Base-by-base conservation (phyloP, 2,329 filamentous ascomycete species). In the Didymella segeticola region DNA sequence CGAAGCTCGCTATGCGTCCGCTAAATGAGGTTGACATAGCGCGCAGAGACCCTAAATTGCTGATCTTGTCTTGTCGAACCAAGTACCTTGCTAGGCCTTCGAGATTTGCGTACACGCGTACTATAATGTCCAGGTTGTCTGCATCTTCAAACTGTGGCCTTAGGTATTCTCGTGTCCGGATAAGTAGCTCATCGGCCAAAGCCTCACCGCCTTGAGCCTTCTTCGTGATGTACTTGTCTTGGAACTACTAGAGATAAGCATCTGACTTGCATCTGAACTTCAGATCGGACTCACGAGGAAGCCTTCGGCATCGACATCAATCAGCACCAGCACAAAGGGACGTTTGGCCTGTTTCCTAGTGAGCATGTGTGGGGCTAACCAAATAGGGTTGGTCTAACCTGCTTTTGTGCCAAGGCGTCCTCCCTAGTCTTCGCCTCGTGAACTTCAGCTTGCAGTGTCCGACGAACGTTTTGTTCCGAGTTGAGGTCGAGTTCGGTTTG, bases 231-330 rank as follows among this genome's bases (percentile, higher is more conserved):
- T 69, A 75, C 47, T 70, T 73, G 61, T 75, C 72, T 54, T 71
- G 71, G 52, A 75, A 75, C 72, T 74, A 26, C 3, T 5, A 9
- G 15, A 29, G 7, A 19, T 61, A 9, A 63, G 43, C 17, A 20
- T 15, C 14, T 15, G 41, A 27, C 27, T 12, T 38, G 2, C 22
- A 1, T 23, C 4, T 5, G 20, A 4, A 14, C 1, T 29, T 15
- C 1, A 2, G 14, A 11, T 22, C 10, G 4, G 8, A 57, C 63
- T 3, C 61, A 74, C 72, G 36, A 73, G 47, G 46, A 74, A 75
- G 7, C 71, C 72, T 15, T 75, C 72, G 4, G 70, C 69, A 57
- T 74, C 71, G 19, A 71, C 70, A 31, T 75, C 72, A n/a, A 75
- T 67, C 8, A 75, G 68, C 1, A 74, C 69, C 6, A 75, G 53